Conservation (phyloP, 2,329 filamentous ascomycete species). For the Clonostachys chloroleuca region DNA sequence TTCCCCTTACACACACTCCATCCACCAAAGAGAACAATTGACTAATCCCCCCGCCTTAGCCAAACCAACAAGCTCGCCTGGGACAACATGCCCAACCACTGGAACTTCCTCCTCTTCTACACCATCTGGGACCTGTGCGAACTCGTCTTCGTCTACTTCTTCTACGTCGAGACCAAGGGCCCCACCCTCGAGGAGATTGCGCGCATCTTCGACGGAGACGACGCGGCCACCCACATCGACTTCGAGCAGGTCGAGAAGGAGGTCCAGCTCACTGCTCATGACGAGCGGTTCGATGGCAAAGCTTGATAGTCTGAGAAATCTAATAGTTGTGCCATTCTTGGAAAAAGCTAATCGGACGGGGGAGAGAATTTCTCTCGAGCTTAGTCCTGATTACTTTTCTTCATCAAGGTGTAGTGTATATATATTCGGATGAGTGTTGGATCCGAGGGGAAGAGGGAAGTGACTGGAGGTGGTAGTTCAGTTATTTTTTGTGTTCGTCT, state of each 20-base stretch:
- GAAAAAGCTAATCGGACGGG: too few relatives aligned
- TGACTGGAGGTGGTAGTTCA: too few relatives aligned
- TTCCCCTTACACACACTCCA: not conserved
- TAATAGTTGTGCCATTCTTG: too few relatives aligned
- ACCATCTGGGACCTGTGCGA: constrained; percentile 58
- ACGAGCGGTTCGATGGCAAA: constrained; percentile 8
- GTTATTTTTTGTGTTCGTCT: too few relatives aligned
- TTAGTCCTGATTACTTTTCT: too few relatives aligned
- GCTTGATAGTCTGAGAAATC: not conserved
- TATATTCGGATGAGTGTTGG: too few relatives aligned
- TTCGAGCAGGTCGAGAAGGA: constrained; percentile 53
- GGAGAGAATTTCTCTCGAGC: too few relatives aligned
- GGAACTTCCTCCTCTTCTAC: constrained; percentile 65
- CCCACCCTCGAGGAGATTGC: constrained; percentile 57
- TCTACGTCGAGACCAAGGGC: constrained; percentile 67
- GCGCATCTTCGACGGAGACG: constrained; percentile 65
- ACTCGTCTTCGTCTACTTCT: constrained; percentile 59
- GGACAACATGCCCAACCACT: constrained; percentile 53
- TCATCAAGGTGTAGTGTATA: too few relatives aligned
- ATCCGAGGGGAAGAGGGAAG: too few relatives aligned
- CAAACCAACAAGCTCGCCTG: constrained; percentile 63
- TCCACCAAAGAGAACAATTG: not conserved
- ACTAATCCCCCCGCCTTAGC: constrained; percentile 18
- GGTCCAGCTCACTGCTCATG: constrained; percentile 16
- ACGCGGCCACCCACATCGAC: constrained; percentile 50